Evolutionary conservation across 257 asterid species (phyloP), one percentile per base, ranked within the genome.

Genomic region (Ilex asprella): DNA sequence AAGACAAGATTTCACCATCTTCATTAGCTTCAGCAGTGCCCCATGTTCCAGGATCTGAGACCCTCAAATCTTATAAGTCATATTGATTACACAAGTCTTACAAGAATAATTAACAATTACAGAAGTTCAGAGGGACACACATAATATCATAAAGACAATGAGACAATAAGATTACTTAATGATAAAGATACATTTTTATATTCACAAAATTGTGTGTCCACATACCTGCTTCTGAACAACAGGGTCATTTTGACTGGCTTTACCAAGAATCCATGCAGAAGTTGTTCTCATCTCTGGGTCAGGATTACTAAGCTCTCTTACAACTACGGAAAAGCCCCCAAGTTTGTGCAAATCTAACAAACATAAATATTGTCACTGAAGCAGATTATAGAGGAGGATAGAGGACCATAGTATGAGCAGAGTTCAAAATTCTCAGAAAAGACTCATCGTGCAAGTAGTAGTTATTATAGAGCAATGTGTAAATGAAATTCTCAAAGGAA

Each of bases 241-340:
- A 31, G 77, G 95, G 76, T 87, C 87, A 64, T 87, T 90, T 76
- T 90, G 97, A 75, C 97, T 75, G 60, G 96, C 96, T 83, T 85
- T 85, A 61, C 96, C 97, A 70, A 90, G 80, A 61, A 85, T 64
- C 90, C 89, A 80, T n/a, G 90, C 97, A 16, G 96, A 73, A 66
- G 65, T 69, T 35, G 86, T 74, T 78, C 97, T 85, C 41, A 87
- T 73, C 69, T 78, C 82, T 65, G 84, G 27, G 31, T 74, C 81
- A 55, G 81, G 59, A 65, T 83, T 75, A 65, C 77, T 55, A 46
- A 90, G 91, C 59, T 78, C 74, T 67, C 72, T 70, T 57, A 85
- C 29, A 75, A 90, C 73, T 35, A 77, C 84, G 30, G 68, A 56
- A 57, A 82, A 78, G 16, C 96, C 97, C 58, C 95, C 96, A 59